Base-by-base conservation (phyloP, 768 basidiomycete species). In the Auricularia sp. region DNA sequence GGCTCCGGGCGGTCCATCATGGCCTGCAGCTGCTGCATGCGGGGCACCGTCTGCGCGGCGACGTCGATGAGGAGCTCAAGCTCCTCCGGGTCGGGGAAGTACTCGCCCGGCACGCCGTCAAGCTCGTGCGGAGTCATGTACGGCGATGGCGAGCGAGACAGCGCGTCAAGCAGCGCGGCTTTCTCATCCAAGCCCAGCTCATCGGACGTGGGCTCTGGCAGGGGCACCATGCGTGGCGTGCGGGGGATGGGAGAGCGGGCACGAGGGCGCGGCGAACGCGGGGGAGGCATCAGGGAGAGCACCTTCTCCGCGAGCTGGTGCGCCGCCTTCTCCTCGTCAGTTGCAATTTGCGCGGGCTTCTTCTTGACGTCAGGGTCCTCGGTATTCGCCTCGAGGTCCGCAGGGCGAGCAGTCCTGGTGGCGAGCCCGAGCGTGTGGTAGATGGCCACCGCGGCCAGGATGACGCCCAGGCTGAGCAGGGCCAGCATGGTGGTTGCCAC, bases 21-120 rank as follows among this genome's bases (percentile, higher is more conserved):
- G 2, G 56, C 21, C 4, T 8, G 23, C 23, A 35, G 56, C 56
- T 33, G 23, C 4, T 33, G 23, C 29, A 59, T 29, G 16, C 23
- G 56, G 2, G 56, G 56, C 56, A 59, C 29, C 7, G 56, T 59
- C 23, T 59, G 56, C 56, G 56, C 56, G 23, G 56, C 56, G 34
- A 59, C 23, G 56, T 59, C 56, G 56, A 59, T 35, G 34, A 59
- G 56, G 6, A 59, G 56, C 56, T 59, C 56, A 18, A 59, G 56
- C 14, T 59, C 56, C 23, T 59, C 56, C 8, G 56, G 56, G 10
- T 59, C 56, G 23, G 56, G 56, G 34, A 33, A 59, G 21, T 51
- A 51, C 21, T 51, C 47, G 47, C 47, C 47, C 56, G 23, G 56
- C 56, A 35, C 29, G 3, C 23, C 56, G 29, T 59, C 56, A 2